Evolutionary conservation across 768 basidiomycete genomes (phyloP), one percentile per base, ranked within the genome.

Genomic region (Phlegmacium glaucopus): DNA sequence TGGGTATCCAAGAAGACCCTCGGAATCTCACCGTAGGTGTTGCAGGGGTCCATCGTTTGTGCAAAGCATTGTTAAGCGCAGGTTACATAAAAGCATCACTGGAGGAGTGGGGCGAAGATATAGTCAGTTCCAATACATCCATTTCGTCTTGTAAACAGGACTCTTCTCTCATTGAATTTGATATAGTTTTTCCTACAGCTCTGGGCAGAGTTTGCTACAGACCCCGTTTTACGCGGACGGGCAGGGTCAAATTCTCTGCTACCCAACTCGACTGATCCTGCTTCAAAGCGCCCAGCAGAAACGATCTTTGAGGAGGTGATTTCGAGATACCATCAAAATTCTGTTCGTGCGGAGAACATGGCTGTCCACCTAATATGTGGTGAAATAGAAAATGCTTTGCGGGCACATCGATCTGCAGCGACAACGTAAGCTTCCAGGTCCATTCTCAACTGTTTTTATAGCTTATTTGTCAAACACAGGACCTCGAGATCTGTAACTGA

Each of bases 141-240:
- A 30, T 30, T 44, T 42, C 18, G 22, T 13, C 26, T 44, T 29
- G 40, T 43, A 38, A 28, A 32, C 51, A 39, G 44, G 42, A 35
- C 36, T 39, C 9, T 29, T 44, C 28, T 44, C 39, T 22, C 58
- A 5, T 22, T 22, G 22, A 34, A n/a, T 34, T 34, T 6, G 4
- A 10, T n/a, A 34, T n/a, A 96, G 94, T 94, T 93, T 68, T 97
- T 95, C 72, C 70, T 99, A 12, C 90, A 96, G 62, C 66, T 99
- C 27, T 93, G 87, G 86, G 68, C 79, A 10, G 90, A 91, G 56
- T 89, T 94, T 55, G 80, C 79, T 51, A 76, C 69, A 35, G 75
- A 77, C 27, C 71, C 78, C 4, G 70, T 74, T 18, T 70, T 91
- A 10, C 82, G 84, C 16, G 67, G 71, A n/a, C 72, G 72, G 49